Evolutionary conservation across 208 protist species (phyloP).

Genomic region (Trypanosoma boissoni): DNA sequence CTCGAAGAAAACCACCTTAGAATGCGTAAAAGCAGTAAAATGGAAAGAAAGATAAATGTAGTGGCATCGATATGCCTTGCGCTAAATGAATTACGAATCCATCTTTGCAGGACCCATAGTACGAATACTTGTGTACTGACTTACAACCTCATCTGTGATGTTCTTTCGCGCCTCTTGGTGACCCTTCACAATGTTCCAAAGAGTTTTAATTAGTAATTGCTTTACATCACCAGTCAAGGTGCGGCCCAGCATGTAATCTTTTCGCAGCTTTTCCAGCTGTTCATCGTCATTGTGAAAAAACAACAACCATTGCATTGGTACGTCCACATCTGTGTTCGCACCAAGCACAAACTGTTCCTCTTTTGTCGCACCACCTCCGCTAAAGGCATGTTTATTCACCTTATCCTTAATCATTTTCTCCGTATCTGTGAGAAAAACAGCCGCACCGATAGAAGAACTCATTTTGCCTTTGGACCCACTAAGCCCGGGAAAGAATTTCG

Average conservation of each 20-base stretch:
- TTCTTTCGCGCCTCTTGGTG: constrained; percentile 90
- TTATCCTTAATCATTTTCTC: constrained; percentile 93
- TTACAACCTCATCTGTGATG: constrained; percentile 90
- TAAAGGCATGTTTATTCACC: constrained; percentile 98
- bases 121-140: constrained; percentile 56
- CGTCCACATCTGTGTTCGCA: constrained; percentile 93
- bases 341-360: constrained; percentile 96
- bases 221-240: constrained; percentile 98
- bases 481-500: constrained; percentile 98
- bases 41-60: neutral
- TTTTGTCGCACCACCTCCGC: constrained; percentile 95
- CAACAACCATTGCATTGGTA: constrained; percentile 96
- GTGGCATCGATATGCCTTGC: too few relatives aligned
- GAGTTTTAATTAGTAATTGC: constrained; percentile 89
- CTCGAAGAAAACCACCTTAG: too few relatives aligned
- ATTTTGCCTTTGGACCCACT: constrained; percentile 98
- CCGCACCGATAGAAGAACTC: constrained; percentile 90
- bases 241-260: constrained; percentile 93
- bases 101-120: constrained; percentile 65
- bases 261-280: constrained; percentile 73
- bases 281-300: constrained; percentile 99
- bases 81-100: neutral
- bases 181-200: constrained; percentile 81
- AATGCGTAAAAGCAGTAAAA: too few relatives aligned
- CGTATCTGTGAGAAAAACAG: constrained; percentile 98